Evolutionary conservation across 106 monocot species (phyloP), one percentile per base, ranked within the genome.

Genomic region (Posidonia australis): DNA sequence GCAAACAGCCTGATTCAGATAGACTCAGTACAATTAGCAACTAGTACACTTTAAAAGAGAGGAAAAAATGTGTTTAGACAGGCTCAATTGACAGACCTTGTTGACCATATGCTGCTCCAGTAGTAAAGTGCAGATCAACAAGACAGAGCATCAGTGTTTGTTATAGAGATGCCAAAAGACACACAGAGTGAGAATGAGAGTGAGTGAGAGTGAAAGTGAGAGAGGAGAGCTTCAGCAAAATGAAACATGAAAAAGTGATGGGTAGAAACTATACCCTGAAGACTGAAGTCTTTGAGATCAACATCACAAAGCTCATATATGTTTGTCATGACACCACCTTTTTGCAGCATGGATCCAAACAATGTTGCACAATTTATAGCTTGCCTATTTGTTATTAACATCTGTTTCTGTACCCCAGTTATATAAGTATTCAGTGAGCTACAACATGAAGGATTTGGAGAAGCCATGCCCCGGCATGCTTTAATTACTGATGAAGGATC

Each of bases 311-410:
- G 82, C 27, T 85, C 87, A 77, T 87, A 98, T 54, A 98, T 68
- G 66, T 98, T 77, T 57, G 84, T 72, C 72, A 67, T 77, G 31
- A 90, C 96, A 72, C 96, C 96, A 59, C 78, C 80, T 73, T 87
- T 98, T 54, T 98, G 96, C 63, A 98, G 67, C 76, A 85, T 85
- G 45, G 96, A 98, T 10, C 96, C 96, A 76, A 98, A 98, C 51
- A 83, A 69, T 36, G 90, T 83, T 10, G 96, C 96, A 75, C 96
- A 98, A 31, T 87, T 87, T 71, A 98, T 90, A 44, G 90, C 96
- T 70, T 98, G 96, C 58, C 79, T 82, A 77, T 98, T 98, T 81
- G 96, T 98, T 82, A 98, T 90, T 44, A 98, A 74, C 81, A 98
- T 90, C 58, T 98, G 87, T 60, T 87, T 98, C 51, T 90, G 90